A percentile compares a stretch with the other conserved stretches of the same genome.
Evolutionary conservation across 441 rosid genomes (phyloP).

Genomic region (Erodium moschatum): DNA sequence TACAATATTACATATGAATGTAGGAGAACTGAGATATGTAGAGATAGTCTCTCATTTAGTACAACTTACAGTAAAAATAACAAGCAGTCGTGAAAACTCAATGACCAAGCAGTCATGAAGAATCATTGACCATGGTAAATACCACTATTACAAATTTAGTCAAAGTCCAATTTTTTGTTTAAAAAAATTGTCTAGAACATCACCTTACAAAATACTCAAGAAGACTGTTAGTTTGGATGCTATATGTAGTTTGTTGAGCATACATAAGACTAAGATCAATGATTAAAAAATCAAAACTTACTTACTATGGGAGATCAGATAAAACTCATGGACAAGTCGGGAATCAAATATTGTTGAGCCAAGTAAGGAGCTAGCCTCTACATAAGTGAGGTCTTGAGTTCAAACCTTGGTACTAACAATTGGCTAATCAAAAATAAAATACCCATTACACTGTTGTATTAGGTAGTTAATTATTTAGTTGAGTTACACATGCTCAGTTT

Average conservation of each 20-base stretch:
- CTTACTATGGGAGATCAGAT: background rate
- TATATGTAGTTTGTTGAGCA: background rate
- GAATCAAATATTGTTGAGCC: background rate
- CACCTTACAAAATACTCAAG: background rate
- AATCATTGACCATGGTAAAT: background rate
- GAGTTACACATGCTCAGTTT: slow-evolving; percentile 6
- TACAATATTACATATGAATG: background rate
- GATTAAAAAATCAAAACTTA: slow-evolving; percentile 7
- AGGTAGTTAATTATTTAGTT: background rate
- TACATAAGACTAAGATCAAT: background rate
- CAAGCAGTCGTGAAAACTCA: background rate
- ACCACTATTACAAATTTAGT: background rate
- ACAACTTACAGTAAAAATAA: slow-evolving; percentile 7
- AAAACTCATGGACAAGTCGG: background rate
- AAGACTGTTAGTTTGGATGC: background rate
- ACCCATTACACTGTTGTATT: background rate
- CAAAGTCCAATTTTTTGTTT: slow-evolving; percentile 5
- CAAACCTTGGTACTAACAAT: too few relatives aligned
- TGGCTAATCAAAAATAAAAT: background rate
- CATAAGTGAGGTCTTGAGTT: too few relatives aligned
- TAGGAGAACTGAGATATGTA: background rate
- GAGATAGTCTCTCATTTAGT: background rate
- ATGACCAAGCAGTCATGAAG: background rate
- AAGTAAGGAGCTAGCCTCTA: too few relatives aligned
- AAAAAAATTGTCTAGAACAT: background rate